A percentile compares a stretch with the other conserved stretches of the same genome.
These are phyloP conservation scores for Ogataea wickerhamii DNA, from an alignment of 805 yeast species.

Conservation along the genomic window DNA sequence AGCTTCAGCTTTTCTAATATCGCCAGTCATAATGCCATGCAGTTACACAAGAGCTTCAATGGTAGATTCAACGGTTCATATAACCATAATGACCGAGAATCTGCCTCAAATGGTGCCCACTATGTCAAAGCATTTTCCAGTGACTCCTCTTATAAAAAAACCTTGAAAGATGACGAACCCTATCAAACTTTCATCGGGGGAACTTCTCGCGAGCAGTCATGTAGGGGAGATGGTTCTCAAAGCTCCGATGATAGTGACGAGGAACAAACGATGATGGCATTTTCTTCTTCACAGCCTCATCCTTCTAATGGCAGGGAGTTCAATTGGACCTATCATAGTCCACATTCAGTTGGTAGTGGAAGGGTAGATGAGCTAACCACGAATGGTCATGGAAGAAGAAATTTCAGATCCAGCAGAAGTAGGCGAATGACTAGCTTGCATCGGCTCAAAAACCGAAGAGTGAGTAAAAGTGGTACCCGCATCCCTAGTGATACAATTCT, in stretches of 20 bases:
- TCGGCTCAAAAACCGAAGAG: slow-evolving; percentile 43
- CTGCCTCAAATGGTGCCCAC: too few species aligned
- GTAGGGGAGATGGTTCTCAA: slow-evolving; percentile 12
- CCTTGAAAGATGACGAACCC: slow-evolving; percentile 7
- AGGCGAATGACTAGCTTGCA: slow-evolving; percentile 22
- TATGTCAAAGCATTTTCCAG: slow-evolving; percentile 2
- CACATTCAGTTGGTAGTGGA: slow-evolving; percentile 6
- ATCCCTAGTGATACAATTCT: slow-evolving; percentile 14
- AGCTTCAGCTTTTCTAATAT: slow-evolving; percentile 5
- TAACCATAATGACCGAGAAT: not conserved
- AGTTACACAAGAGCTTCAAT: not conserved
- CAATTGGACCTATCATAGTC: slow-evolving; percentile 26
- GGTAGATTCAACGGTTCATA: not conserved
- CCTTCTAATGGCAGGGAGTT: slow-evolving; percentile 33
- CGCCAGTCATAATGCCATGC: slow-evolving; percentile 6
- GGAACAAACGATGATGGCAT: slow-evolving; percentile 29
- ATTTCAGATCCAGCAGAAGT: slow-evolving; percentile 17
- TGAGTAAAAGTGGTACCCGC: slow-evolving; percentile 41
- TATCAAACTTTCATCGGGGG: slow-evolving; percentile 6
- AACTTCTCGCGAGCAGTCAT: slow-evolving; percentile 10
- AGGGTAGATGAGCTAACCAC: slow-evolving; percentile 1
- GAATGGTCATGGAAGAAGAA: slow-evolving; percentile 7
- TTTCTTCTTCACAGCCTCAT: slow-evolving; percentile 32
- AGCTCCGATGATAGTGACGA: slow-evolving; percentile 26
- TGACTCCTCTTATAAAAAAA: not conserved